Base-by-base conservation (phyloP, 2,329 filamentous ascomycete genomes). In the Epichloe baconii region DNA sequence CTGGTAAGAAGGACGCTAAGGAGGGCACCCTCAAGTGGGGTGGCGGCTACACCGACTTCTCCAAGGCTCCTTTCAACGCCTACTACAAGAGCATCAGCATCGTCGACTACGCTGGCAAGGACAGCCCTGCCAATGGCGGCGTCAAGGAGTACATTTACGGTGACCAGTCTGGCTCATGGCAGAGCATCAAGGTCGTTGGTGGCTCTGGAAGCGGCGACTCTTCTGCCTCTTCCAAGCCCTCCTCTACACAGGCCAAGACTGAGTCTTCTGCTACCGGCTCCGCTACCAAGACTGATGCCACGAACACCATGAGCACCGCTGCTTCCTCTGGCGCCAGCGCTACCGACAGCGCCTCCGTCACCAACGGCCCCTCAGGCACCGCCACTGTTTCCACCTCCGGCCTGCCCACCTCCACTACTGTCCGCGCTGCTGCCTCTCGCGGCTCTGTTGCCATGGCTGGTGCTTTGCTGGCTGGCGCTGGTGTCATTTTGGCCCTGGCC, bases 21-120 rank as follows among this genome's bases (percentile, higher is more conserved):
- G 65, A 77, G 53, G 88, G 88, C 54, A 93, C 88, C 36, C 85
- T 89, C 54, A 57, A 76, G 53, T 85, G 81, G 81, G 79, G 80
- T 51, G 84, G 82, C 56, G 85, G 85, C 54, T 62, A 62, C 58
- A 68, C 72, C 55, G 67, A 74, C 57, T 74, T 71, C 61, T 59
- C 56, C 45, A 52, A 71, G 55, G 71, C 62, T 40, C 70, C 72
- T 5, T 72, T 71, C 62, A 59, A 59, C 3, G 71, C 68, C 50
- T 68, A 68, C 61, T 72, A 73, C 64, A 68, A 73, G 68, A 67
- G 65, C 49, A 60, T 75, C 51, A 67, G 60, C 35, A 66, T 75
- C 51, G 59, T 64, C 45, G 72, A 75, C 56, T 73, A 73, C 56
- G 65, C 68, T 52, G 68, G 69, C 37, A 68, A 67, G 52, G 64